A percentile compares a stretch with the other conserved stretches of the same genome.
Conservation (phyloP, 2,329 filamentous ascomycete species). For the Phialophora expanda region DNA sequence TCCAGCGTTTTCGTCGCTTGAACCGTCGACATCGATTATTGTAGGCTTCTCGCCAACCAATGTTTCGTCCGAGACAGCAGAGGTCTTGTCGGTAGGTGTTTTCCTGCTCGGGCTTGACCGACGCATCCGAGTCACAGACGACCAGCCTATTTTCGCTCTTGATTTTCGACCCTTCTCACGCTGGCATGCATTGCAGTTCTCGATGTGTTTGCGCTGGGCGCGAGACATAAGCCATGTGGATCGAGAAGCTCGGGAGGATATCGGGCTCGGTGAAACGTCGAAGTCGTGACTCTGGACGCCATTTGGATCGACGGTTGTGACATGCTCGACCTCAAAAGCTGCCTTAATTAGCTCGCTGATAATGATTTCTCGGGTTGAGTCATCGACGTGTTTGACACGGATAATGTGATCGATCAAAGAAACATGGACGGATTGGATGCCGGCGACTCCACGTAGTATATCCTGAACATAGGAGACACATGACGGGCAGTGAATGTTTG, state of each 20-base stretch:
- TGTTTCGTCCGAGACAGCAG: slow-evolving; percentile 25
- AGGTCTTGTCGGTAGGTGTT: slow-evolving; percentile 13
- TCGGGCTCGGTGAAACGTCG: slow-evolving; percentile 41
- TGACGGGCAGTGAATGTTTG: slow-evolving; percentile 56
- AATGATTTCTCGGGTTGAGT: slow-evolving; percentile 44
- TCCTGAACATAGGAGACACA: slow-evolving; percentile 54
- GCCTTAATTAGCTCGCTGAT: slow-evolving; percentile 50
- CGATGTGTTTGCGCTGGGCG: slow-evolving; percentile 49
- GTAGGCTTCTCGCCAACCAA: slow-evolving; percentile 21
- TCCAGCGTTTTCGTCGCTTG: slow-evolving; percentile 13
- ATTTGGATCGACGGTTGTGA: slow-evolving; percentile 47
- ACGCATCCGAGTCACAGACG: slow-evolving; percentile 26
- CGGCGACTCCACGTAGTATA: slow-evolving; percentile 46
- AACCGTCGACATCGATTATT: slow-evolving; percentile 25
- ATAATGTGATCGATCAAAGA: slow-evolving; percentile 54
- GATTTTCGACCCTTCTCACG: slow-evolving; percentile 45
- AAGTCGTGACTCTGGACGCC: slow-evolving; percentile 45
- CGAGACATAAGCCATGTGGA: slow-evolving; percentile 34
- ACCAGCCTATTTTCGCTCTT: slow-evolving; percentile 31
- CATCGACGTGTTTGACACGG: slow-evolving; percentile 47
- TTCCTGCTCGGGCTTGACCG: slow-evolving; percentile 7
- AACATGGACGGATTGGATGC: slow-evolving; percentile 48
- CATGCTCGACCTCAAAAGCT: slow-evolving; percentile 55
- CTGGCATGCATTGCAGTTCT: slow-evolving; percentile 58
- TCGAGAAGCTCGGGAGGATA: slow-evolving; percentile 16